Percentiles rank a stretch among this genome's conserved stretches.
phyloP scores from a whole-genome alignment of 164 flowering plant species.

The grape (Vitis vinifera) region DNA sequence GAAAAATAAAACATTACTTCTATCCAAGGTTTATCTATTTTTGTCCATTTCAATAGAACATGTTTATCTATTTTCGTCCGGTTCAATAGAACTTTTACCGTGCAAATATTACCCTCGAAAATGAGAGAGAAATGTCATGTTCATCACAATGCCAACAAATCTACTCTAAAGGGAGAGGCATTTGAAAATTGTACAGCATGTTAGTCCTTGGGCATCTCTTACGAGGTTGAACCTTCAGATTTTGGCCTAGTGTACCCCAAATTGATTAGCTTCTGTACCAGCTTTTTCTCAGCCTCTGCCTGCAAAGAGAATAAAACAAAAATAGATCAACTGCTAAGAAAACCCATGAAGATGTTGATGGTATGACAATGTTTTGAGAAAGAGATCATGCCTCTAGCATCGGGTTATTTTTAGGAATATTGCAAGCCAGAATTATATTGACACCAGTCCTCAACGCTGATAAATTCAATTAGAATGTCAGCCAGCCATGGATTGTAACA shows the following conservation, averaged over 20 bases:
- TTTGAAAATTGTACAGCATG: too few relatives aligned
- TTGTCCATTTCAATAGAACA: too few relatives aligned
- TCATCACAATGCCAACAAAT: too few relatives aligned
- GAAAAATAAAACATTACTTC: too few relatives aligned
- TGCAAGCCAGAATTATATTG: slow-evolving; percentile 71
- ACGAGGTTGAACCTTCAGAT: slow-evolving; percentile 10
- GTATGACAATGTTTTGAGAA: background rate
- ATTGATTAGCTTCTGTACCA: slow-evolving; percentile 59
- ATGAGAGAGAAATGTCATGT: too few relatives aligned
- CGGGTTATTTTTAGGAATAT: slow-evolving; percentile 81
- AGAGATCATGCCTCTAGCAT: slow-evolving; percentile 65
- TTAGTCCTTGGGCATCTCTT: too few relatives aligned
- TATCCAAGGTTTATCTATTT: too few relatives aligned
- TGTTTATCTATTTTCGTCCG: too few relatives aligned
- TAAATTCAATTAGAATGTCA: slow-evolving; percentile 8
- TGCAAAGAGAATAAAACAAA: slow-evolving; percentile 18
- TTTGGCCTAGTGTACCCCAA: slow-evolving; percentile 56
- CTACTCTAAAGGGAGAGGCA: too few relatives aligned
- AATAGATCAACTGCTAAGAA: background rate
- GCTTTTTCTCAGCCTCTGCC: slow-evolving; percentile 64
- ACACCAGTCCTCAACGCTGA: slow-evolving; percentile 79
- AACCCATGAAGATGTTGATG: background rate
- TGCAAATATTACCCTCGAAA: too few relatives aligned
- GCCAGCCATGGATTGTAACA: background rate
- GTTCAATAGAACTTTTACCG: too few relatives aligned